Base-by-base conservation (phyloP, 768 basidiomycete genomes). In the Leucocoprinus sp. region DNA sequence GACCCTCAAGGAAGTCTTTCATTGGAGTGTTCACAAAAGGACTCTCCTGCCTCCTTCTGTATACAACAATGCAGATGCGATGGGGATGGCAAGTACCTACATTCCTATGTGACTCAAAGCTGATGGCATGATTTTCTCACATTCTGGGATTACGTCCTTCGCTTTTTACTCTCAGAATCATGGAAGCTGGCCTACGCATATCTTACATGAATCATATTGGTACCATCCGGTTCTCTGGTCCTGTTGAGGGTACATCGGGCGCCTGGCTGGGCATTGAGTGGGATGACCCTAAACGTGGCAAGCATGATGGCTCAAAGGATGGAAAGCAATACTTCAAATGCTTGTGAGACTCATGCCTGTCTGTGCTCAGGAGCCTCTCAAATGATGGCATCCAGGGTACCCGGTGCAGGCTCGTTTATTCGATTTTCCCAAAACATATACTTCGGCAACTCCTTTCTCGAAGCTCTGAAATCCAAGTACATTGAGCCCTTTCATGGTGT, bases 191-290 rank as follows among this genome's bases (percentile, higher is more conserved):
- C 22, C n/a, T 28, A 36, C 77, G 88, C 44, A 67, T 90, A 54
- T 62, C 52, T 52, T 60, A 74, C 43, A 64, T 69, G 43, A 75
- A 71, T 15, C 58, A 79, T 54, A 57, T 75, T 35, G 90, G 84
- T 2, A 90, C 87, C 3, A 62, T 95, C 51, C 77, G 64, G 62
- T 93, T 75, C 56, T 63, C 74, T 11, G 91, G 91, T 1, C 51
- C 60, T 1, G 79, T 93, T 15, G 65, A 76, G 14, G 73, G 73
- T 11, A 79, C 86, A 0, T 56, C 64, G 2, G 88, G 86, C 3
- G 54, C 63, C 9, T 98, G 93, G 93, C 71, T 93, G n/a, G 95
- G 95, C n/a, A 76, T 97, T 37, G 95, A 98, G 65, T 98, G 93
- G 89, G 95, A 98, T 57, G 82, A 91, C 55, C 74, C 81, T 15